A percentile compares a stretch with the other conserved stretches of the same genome.
Conservation (phyloP, 176 grass and related monocot species). For the Hsuehochloa calcarea region DNA sequence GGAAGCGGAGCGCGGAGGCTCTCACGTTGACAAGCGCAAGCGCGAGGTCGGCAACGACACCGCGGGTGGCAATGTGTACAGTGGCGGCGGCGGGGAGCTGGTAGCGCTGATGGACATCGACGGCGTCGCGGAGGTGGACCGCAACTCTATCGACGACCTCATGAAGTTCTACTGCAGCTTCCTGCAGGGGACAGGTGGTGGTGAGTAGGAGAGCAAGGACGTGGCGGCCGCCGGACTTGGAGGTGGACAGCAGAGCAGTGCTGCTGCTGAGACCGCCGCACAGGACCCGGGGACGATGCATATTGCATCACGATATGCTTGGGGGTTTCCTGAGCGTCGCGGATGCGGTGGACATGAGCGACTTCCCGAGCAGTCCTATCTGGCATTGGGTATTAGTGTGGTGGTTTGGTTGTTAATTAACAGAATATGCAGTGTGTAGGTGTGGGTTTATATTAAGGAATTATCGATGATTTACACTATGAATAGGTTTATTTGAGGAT, state of each 20-base stretch:
- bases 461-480: no score
- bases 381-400: slow-evolving; percentile 25
- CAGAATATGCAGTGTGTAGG: not conserved
- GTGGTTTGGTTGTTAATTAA: not conserved
- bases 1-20: not conserved
- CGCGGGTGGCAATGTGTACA: not conserved
- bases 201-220: not conserved
- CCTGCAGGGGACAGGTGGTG: slow-evolving; percentile 29
- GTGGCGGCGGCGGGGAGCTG: not conserved
- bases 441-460: not conserved
- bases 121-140: slow-evolving; percentile 20
- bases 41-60: not conserved
- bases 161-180: slow-evolving; percentile 46
- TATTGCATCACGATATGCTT: slow-evolving; percentile 6
- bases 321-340: not conserved
- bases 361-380: slow-evolving; percentile 30
- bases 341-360: slow-evolving; percentile 24
- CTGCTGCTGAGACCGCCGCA: not conserved
- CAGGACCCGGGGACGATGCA: not conserved
- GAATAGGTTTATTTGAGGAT: no score
- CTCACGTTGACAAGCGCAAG: slow-evolving; percentile 36
- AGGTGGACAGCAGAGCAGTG: not conserved
- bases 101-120: slow-evolving; percentile 19
- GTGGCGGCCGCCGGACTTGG: not conserved
- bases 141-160: slow-evolving; percentile 47